These are phyloP conservation scores for Paecilomyces dactylethromorphus DNA, from an alignment of 2,329 filamentous ascomycete species.

Conservation along the genomic window DNA sequence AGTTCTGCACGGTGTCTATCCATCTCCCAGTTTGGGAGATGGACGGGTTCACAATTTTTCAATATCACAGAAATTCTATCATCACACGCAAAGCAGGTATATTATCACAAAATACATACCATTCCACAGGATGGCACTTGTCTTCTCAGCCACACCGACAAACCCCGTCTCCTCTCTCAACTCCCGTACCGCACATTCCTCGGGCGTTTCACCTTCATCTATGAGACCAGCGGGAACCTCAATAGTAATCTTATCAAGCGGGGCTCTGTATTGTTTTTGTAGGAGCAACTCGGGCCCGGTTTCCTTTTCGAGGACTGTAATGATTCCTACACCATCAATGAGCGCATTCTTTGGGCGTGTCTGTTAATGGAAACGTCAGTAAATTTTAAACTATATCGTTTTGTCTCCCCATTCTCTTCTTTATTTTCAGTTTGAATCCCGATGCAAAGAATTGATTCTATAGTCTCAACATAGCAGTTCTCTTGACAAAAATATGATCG, in stretches of 20 bases:
- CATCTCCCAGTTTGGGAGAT: too few relatives aligned
- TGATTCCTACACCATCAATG: conserved; percentile 53
- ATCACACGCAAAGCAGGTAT: too few relatives aligned
- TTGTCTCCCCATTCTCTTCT: neutral
- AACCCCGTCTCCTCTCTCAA: conserved; percentile 59
- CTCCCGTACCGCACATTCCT: conserved; percentile 52
- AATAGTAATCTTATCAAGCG: conserved; percentile 52
- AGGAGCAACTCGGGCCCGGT: conserved; percentile 46
- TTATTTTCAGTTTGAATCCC: neutral
- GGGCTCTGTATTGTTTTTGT: conserved; percentile 55
- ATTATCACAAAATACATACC: conserved; percentile 21
- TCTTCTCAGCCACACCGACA: conserved; percentile 42
- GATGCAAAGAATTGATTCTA: neutral
- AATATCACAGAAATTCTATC: too few relatives aligned
- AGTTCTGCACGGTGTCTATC: too few relatives aligned
- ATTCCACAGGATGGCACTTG: conserved; percentile 39
- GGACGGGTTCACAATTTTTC: too few relatives aligned
- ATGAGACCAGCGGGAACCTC: conserved; percentile 57
- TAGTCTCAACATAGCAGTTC: neutral
- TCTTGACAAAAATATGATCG: neutral
- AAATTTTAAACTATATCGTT: neutral
- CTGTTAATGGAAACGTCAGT: conserved; percentile 14
- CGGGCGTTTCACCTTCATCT: conserved; percentile 50
- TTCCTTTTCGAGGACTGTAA: conserved; percentile 51
- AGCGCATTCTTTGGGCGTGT: conserved; percentile 46